A percentile compares a stretch with the other conserved stretches of the same genome.
phyloP scores from a whole-genome alignment of 1,139 yeast genomes.

The Casaregolazyma suthepensis region DNA sequence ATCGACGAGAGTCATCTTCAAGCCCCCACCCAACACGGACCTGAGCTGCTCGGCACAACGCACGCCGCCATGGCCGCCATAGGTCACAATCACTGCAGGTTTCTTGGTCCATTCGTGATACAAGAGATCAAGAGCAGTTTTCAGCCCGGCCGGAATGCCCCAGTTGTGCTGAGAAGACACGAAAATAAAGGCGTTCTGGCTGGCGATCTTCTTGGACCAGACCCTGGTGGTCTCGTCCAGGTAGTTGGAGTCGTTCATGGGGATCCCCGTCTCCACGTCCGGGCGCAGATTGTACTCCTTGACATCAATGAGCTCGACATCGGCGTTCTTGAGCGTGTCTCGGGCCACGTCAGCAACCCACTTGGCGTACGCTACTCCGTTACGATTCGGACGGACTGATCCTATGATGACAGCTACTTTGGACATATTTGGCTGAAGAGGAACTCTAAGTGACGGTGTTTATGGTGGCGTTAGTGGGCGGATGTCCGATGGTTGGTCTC shows the following conservation, averaged over 20 bases:
- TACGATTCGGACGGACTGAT: neutral
- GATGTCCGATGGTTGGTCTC: too few species aligned
- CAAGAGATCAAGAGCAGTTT: slow-evolving; percentile 32
- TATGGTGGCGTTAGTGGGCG: too few species aligned
- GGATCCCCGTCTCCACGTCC: neutral
- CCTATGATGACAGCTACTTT: neutral
- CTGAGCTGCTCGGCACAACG: neutral
- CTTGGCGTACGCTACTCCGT: neutral
- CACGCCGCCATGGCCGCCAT: slow-evolving; percentile 33
- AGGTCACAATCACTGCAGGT: slow-evolving; percentile 29
- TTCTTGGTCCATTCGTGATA: slow-evolving; percentile 31
- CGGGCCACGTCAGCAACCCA: neutral
- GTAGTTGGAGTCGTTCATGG: slow-evolving; percentile 11
- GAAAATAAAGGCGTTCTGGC: slow-evolving; percentile 26
- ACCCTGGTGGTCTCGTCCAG: slow-evolving; percentile 16
- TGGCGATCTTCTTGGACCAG: slow-evolving; percentile 22
- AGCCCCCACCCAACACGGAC: neutral
- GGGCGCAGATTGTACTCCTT: neutral
- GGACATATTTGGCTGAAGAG: neutral
- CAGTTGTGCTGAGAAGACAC: slow-evolving; percentile 34
- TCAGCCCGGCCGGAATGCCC: slow-evolving; percentile 33
- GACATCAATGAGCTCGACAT: neutral
- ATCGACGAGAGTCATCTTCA: neutral
- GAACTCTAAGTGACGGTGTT: too few species aligned
- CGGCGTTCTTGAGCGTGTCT: neutral